These are phyloP conservation scores for Beta macrorhiza DNA, from an alignment of 179 eudicot genomes.

Conservation along the genomic window DNA sequence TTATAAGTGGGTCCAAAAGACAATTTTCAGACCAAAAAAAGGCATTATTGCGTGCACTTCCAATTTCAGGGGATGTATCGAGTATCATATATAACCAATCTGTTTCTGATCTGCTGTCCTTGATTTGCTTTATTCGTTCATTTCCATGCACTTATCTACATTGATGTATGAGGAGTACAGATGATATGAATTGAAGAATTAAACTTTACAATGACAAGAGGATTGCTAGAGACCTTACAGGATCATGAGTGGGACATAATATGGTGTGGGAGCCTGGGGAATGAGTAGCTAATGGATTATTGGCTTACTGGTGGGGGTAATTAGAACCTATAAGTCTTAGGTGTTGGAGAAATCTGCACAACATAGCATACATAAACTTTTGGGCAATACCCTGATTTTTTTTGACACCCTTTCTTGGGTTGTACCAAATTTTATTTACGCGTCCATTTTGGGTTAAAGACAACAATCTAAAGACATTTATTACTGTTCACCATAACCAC, in stretches of 20 bases:
- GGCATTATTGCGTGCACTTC: not conserved
- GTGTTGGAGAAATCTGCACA: not conserved
- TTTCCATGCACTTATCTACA: not conserved
- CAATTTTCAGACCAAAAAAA: not conserved
- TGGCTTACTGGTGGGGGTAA: not conserved
- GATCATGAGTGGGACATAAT: not conserved
- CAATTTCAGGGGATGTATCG: not conserved
- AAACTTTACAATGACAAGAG: too few species aligned
- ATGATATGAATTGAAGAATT: not conserved
- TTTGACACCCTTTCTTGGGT: not conserved
- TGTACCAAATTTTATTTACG: too few species aligned
- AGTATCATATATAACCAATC: not conserved
- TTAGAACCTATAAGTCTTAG: not conserved
- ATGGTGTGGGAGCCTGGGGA: not conserved
- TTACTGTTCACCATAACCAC: too few species aligned
- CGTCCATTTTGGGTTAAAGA: too few species aligned
- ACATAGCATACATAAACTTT: not conserved
- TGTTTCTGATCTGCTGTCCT: not conserved
- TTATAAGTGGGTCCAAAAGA: not conserved
- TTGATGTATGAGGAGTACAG: not conserved
- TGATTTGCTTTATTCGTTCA: not conserved
- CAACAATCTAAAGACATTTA: too few species aligned
- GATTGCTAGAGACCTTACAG: not conserved
- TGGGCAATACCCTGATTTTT: not conserved
- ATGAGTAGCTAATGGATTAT: not conserved